Evolutionary conservation across 441 rosid genomes (phyloP).

Genomic region (Codiaeum variegatum): DNA sequence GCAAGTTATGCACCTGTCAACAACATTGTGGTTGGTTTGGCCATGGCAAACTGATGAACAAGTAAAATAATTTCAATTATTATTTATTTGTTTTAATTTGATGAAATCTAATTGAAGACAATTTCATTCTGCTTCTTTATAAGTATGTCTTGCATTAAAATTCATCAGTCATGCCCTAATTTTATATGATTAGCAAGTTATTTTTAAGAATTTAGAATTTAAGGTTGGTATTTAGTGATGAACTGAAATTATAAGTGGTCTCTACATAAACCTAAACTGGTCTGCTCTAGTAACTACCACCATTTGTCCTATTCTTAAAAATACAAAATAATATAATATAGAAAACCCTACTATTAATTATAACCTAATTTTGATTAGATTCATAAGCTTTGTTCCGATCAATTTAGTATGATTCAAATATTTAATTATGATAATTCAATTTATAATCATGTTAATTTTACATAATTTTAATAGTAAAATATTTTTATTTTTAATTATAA

Average conservation of each 20-base stretch:
- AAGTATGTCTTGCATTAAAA: slow-evolving; percentile 7
- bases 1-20: background rate
- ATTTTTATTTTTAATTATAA: too few relatives aligned
- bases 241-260: background rate
- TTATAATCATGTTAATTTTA: too few relatives aligned
- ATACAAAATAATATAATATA: background rate
- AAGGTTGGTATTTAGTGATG: background rate
- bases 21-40: background rate
- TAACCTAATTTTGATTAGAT: too few relatives aligned
- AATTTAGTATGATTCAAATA: too few relatives aligned
- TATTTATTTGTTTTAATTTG: background rate
- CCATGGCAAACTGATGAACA: background rate
- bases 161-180: background rate
- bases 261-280: background rate
- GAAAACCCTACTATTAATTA: background rate
- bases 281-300: background rate
- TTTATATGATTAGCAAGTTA: background rate
- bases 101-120: background rate
- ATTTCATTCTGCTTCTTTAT: slow-evolving; percentile 1
- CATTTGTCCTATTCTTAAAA: background rate
- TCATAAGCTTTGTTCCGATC: too few relatives aligned
- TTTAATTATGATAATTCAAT: too few relatives aligned
- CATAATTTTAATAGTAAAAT: too few relatives aligned
- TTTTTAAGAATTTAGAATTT: background rate
- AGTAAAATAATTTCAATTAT: background rate